Conservation (phyloP, 2,329 filamentous ascomycete species). For the Ophiostoma quercus region DNA sequence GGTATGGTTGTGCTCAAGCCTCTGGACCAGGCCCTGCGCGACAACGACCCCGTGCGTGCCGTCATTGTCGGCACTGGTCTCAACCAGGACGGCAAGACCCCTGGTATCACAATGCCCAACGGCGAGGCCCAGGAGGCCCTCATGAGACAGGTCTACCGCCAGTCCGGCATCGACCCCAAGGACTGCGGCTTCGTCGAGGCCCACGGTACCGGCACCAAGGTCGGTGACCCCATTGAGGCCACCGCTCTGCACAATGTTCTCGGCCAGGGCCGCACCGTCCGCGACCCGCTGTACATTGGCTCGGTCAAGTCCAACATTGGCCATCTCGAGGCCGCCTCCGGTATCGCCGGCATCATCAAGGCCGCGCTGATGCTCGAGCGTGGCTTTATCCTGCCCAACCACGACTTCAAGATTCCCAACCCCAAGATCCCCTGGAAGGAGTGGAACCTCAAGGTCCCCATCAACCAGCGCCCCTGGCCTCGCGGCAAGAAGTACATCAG, state of each 20-base stretch:
- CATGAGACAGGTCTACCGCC: slow-evolving; percentile 42
- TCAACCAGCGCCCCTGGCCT: slow-evolving; percentile 35
- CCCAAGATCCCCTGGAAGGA: slow-evolving; percentile 38
- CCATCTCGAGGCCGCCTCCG: slow-evolving; percentile 47
- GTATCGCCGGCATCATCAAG: slow-evolving; percentile 46
- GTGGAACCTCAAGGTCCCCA: slow-evolving; percentile 35
- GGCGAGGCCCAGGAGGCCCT: slow-evolving; percentile 40
- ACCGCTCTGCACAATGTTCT: slow-evolving; percentile 41
- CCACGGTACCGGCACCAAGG: slow-evolving; percentile 38
- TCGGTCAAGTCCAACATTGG: slow-evolving; percentile 45
- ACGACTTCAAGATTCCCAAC: slow-evolving; percentile 40
- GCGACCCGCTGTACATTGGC: slow-evolving; percentile 35
- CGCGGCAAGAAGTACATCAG: slow-evolving; percentile 39
- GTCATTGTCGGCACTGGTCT: slow-evolving; percentile 45
- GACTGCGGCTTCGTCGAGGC: slow-evolving; percentile 46
- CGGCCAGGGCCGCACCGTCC: slow-evolving; percentile 29
- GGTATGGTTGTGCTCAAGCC: slow-evolving; percentile 49
- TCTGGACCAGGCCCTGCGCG: slow-evolving; percentile 45
- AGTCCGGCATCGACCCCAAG: slow-evolving; percentile 40
- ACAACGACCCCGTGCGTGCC: slow-evolving; percentile 43
- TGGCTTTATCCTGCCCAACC: slow-evolving; percentile 39
- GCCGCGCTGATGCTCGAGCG: slow-evolving; percentile 40
- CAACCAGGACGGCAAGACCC: slow-evolving; percentile 48
- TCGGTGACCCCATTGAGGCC: slow-evolving; percentile 37
- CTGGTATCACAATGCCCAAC: slow-evolving; percentile 52